These are phyloP conservation scores for Vaccinium macrocarpon DNA, from an alignment of 148 eudicot species.

Conservation along the genomic window DNA sequence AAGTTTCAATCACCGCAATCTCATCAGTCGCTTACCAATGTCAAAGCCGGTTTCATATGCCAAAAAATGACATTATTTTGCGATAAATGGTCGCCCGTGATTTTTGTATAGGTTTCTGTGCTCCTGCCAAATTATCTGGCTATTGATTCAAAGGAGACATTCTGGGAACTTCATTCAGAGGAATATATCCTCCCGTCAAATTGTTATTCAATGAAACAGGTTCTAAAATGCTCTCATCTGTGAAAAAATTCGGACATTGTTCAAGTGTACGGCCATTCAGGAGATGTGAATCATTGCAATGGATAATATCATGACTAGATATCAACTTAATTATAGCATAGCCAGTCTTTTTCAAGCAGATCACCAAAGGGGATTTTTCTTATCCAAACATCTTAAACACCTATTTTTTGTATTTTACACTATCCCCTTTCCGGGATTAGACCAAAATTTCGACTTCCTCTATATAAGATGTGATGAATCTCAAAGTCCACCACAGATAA, in stretches of 20 bases:
- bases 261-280: background rate
- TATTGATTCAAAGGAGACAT: background rate
- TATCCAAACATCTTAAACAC: background rate
- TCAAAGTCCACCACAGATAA: conserved; percentile 11
- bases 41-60: background rate
- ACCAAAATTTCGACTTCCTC: background rate
- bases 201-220: background rate
- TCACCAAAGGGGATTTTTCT: background rate
- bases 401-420: background rate
- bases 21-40: background rate
- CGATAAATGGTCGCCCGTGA: background rate
- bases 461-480: conserved; percentile 24
- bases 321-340: background rate
- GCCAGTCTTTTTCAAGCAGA: background rate
- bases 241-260: background rate
- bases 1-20: background rate
- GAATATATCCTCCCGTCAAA: background rate
- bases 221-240: background rate
- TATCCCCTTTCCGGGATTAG: background rate
- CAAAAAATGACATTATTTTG: background rate
- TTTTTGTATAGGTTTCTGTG: background rate
- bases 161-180: background rate
- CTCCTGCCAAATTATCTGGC: background rate
- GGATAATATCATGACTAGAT: background rate
- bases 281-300: background rate